Evolutionary conservation across 495 filamentous ascomycete species (phyloP).

Genomic region (Alectoria sarmentosa): DNA sequence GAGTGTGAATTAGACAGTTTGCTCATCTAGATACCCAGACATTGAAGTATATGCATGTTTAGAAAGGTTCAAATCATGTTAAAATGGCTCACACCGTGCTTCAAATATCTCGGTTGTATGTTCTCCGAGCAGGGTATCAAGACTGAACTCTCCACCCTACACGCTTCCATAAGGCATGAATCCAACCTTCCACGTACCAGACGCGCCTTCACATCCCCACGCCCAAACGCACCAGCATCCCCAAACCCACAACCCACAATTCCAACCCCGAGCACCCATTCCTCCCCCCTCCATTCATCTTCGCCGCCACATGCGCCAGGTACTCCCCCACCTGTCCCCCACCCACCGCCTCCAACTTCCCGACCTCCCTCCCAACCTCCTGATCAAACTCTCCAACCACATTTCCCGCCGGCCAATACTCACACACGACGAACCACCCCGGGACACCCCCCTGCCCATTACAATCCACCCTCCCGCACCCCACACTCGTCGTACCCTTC

Average conservation of each 20-base stretch:
- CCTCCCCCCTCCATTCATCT: slow-evolving; percentile 10
- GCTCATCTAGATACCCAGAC: background rate
- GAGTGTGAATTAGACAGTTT: background rate
- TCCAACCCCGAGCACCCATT: background rate
- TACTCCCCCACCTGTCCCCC: background rate
- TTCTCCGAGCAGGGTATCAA: background rate
- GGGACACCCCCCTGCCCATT: slow-evolving; percentile 32
- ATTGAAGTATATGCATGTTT: background rate
- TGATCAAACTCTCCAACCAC: slow-evolving; percentile 50
- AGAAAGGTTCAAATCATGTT: background rate
- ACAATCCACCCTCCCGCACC: slow-evolving; percentile 60
- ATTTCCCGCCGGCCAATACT: slow-evolving; percentile 73
- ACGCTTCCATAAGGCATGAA: background rate
- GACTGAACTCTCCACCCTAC: background rate
- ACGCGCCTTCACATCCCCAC: background rate
- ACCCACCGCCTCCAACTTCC: background rate
- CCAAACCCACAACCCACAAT: background rate
- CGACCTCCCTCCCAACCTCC: slow-evolving; percentile 37
- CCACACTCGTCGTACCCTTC: slow-evolving; percentile 60
- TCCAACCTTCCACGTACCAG: background rate
- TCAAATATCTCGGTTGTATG: background rate
- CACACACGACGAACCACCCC: slow-evolving; percentile 74
- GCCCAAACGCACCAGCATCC: background rate
- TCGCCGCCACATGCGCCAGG: background rate
- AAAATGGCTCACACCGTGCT: background rate